phyloP scores from a whole-genome alignment of 208 protist species.

The Trypanosoma avium region DNA sequence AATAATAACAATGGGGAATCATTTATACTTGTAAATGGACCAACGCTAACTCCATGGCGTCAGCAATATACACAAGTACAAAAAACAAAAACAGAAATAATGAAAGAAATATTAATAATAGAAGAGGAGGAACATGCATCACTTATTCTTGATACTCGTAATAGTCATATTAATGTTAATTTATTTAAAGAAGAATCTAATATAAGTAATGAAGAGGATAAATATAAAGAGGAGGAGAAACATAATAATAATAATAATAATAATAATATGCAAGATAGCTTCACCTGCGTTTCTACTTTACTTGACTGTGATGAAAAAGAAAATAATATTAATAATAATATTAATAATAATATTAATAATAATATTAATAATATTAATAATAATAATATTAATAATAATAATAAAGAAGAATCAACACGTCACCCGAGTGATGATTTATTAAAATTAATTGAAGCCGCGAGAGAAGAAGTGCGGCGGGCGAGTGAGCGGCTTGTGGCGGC shows the following conservation, averaged over 20 bases:
- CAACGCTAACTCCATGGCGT: conserved; percentile 50
- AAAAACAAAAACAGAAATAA: not conserved
- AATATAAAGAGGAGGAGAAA: not conserved
- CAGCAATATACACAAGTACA: conserved; percentile 10
- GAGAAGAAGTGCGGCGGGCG: conserved; percentile 65
- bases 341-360: not conserved
- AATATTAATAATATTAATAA: not conserved
- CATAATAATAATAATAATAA: not conserved
- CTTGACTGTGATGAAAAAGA: too few species aligned
- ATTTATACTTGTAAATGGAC: conserved; percentile 52
- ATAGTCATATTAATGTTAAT: not conserved
- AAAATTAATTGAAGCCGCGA: conserved; percentile 56
- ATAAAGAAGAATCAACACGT: not conserved
- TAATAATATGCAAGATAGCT: too few species aligned
- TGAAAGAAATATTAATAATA: not conserved
- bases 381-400: not conserved
- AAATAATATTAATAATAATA: not conserved
- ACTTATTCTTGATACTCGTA: conserved; percentile 5
- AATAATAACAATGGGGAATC: conserved; percentile 26
- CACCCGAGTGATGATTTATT: conserved; percentile 65
- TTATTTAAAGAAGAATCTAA: not conserved
- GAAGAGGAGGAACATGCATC: not conserved
- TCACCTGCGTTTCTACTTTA: too few species aligned
- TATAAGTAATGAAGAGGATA: not conserved
- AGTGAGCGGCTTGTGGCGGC: conserved; percentile 66